Conservation (phyloP, 108 stramenopile genomes). For the Fragilaria crotonensis region DNA sequence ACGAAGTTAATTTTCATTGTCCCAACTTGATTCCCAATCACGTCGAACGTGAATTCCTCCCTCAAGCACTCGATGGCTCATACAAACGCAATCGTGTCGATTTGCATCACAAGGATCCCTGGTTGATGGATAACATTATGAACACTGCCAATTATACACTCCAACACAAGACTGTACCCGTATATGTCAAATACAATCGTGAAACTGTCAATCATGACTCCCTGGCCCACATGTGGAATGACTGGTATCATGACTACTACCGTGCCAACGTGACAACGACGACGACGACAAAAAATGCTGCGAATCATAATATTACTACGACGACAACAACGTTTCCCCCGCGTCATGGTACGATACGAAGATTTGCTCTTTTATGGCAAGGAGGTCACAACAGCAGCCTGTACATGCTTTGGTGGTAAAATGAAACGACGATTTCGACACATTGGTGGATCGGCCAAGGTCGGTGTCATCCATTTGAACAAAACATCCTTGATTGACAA, state of each 20-base stretch:
- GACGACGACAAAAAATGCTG: too few species aligned
- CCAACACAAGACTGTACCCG: slow-evolving; percentile 7
- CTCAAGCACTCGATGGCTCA: background rate
- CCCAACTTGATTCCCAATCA: slow-evolving; percentile 62
- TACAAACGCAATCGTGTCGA: slow-evolving; percentile 2
- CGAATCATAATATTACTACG: too few species aligned
- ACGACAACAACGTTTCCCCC: too few species aligned
- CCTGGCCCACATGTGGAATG: slow-evolving; percentile 60
- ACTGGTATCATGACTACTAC: slow-evolving; percentile 64
- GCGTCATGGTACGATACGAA: slow-evolving; percentile 72
- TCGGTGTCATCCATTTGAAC: slow-evolving; percentile 10
- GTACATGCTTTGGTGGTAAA: slow-evolving; percentile 51
- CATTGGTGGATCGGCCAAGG: slow-evolving; percentile 8
- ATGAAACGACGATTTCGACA: slow-evolving; percentile 17
- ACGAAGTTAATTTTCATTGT: slow-evolving; percentile 34
- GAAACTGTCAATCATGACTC: slow-evolving; percentile 22
- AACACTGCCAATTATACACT: slow-evolving; percentile 22
- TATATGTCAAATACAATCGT: slow-evolving; percentile 21
- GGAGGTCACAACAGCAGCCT: slow-evolving; percentile 34
- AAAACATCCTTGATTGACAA: slow-evolving; percentile 2
- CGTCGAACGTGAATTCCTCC: slow-evolving; percentile 23
- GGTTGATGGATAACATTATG: slow-evolving; percentile 18
- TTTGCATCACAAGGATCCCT: slow-evolving; percentile 7
- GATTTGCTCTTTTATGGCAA: slow-evolving; percentile 67
- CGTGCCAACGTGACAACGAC: too few species aligned